Evolutionary conservation across 2,329 filamentous ascomycete genomes (phyloP).

Genomic region (Acephala macrosclerotiorum): DNA sequence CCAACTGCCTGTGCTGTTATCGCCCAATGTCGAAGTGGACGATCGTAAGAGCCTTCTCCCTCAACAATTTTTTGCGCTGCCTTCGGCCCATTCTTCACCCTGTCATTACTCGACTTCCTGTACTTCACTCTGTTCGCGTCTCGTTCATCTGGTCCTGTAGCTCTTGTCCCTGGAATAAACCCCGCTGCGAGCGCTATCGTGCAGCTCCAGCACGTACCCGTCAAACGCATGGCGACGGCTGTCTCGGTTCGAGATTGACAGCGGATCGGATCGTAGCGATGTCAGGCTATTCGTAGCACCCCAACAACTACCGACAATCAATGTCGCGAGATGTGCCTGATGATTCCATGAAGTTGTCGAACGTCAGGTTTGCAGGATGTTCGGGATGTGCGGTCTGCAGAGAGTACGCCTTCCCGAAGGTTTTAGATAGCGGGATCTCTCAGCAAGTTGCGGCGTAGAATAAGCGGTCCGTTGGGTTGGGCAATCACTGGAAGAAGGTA

Average conservation of each 20-base stretch:
- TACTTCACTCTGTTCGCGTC: constrained; percentile 6
- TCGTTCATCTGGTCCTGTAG: constrained; percentile 11
- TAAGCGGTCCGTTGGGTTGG: constrained; percentile 7
- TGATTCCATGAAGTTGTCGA: constrained; percentile 31
- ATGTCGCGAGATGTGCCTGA: constrained; percentile 17
- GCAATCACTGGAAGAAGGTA: background rate
- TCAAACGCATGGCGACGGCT: constrained; percentile 26
- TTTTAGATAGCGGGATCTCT: constrained; percentile 4
- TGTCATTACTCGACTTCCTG: background rate
- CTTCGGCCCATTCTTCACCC: constrained; percentile 1
- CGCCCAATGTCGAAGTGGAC: background rate
- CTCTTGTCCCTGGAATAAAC: constrained; percentile 22
- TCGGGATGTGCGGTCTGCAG: constrained; percentile 7
- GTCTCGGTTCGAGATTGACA: background rate
- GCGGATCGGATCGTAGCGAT: constrained; percentile 7
- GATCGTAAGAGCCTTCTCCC: constrained; percentile 14
- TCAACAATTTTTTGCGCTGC: background rate
- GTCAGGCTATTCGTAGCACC: constrained; percentile 16
- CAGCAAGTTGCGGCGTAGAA: constrained; percentile 3
- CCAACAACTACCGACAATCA: constrained; percentile 28
- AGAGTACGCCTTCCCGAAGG: constrained; percentile 2
- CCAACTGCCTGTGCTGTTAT: background rate
- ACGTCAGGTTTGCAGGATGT: background rate
- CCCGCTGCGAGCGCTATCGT: constrained; percentile 24
- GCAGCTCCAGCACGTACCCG: constrained; percentile 23